Evolutionary conservation across 768 basidiomycete species (phyloP), one percentile per base, ranked within the genome.

Genomic region (Cystobasidium onofrii): DNA sequence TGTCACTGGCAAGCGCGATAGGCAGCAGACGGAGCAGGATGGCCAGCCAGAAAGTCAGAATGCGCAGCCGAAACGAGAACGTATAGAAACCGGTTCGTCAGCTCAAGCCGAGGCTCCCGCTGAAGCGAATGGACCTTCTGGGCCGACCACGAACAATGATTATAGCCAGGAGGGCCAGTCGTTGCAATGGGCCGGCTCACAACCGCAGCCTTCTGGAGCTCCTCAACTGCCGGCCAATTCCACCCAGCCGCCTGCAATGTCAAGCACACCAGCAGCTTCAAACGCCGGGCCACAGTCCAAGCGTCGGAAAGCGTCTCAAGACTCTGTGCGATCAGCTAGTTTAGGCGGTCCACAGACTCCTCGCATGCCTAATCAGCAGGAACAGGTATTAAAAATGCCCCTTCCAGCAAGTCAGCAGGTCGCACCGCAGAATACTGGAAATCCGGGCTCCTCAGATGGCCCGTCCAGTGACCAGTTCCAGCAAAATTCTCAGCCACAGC

Each of bases 1-100:
- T n/a, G 54, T 71, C 27, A 71, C 69, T 39, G 69, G 69, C 54
- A 71, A 71, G 69, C 52, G 69, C 34, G 54, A 60, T 10, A 29
- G 69, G 34, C 29, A 36, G 18, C 50, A 71, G 54, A 54, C 69
- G 7, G 44, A 34, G 25, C 25, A 60, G 23, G 57, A 60, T 29
- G 29, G 2, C 9, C 69, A 25, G 20, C 10, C 55, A 18, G 52
- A 55, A 6, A 36, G 52, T 36, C 50, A 71, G 33, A 20, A 34
- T 27, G 10, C 7, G 17, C 55, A 34, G 20, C 44, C 54, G n/a
- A 71, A 71, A 44, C 2, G 69, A 52, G 69, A 71, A 31, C 50
- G 55, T 20, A n/a, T 71, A n/a, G 69, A 60, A 1, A 60, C 15
- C 20, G 66, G 46, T 25, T 41, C 63, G 18, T 20, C 27, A 20